These are phyloP conservation scores for Candida ovalis DNA, from an alignment of 805 yeast species.

Conservation along the genomic window DNA sequence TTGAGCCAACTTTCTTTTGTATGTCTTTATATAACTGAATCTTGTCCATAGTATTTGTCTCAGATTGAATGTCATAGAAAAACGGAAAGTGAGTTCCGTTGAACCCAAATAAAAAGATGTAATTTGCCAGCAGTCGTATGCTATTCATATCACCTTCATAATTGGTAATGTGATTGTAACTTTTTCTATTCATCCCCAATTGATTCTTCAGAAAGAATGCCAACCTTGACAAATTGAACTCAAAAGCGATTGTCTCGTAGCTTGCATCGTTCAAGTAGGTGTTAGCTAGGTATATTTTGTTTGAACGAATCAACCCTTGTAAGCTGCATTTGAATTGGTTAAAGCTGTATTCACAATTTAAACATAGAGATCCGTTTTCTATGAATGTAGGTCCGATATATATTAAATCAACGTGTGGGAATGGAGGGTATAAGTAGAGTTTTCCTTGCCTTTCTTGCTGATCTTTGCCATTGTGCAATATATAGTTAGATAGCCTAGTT, in stretches of 20 bases:
- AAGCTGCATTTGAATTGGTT: slow-evolving; percentile 21
- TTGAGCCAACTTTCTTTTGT: slow-evolving; percentile 10
- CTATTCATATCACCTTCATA: slow-evolving; percentile 5
- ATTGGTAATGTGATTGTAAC: background rate
- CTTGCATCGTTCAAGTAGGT: slow-evolving; percentile 22
- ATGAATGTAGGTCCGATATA: slow-evolving; percentile 28
- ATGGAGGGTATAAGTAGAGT: slow-evolving; percentile 22
- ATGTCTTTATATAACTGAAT: slow-evolving; percentile 17
- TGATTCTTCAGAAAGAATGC: slow-evolving; percentile 2
- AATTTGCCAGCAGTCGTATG: slow-evolving; percentile 19
- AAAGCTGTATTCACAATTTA: slow-evolving; percentile 25
- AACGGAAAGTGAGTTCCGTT: slow-evolving; percentile 18
- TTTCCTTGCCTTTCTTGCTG: background rate
- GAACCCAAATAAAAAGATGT: slow-evolving; percentile 19
- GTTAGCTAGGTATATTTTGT: slow-evolving; percentile 22
- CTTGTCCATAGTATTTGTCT: slow-evolving; percentile 10
- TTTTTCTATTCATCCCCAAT: background rate
- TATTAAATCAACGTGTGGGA: slow-evolving; percentile 23
- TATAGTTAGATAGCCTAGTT: slow-evolving; percentile 8
- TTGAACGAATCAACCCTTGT: slow-evolving; percentile 24
- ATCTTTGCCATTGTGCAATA: slow-evolving; percentile 1
- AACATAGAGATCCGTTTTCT: slow-evolving; percentile 24
- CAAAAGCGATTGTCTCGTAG: slow-evolving; percentile 18
- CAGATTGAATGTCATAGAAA: slow-evolving; percentile 10
- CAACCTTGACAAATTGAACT: slow-evolving; percentile 4